Evolutionary conservation across 768 basidiomycete species (phyloP), one percentile per base, ranked within the genome.

Genomic region (Rhodotorula taiwanensis): DNA sequence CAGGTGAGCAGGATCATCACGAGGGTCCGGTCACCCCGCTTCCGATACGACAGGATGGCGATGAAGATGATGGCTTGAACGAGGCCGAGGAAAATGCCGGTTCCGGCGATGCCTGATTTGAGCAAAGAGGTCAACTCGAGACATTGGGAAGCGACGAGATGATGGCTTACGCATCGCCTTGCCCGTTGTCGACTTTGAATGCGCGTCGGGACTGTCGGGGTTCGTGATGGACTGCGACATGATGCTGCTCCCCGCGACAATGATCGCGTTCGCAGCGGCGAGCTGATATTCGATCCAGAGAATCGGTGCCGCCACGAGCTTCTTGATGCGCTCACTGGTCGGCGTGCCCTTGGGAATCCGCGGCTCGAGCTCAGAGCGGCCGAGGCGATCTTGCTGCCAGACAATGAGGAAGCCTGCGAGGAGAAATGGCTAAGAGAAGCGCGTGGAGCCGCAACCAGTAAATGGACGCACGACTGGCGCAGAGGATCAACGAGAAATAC

Each of bases 401-500:
- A 64, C 62, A 45, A 71, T 63, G 39, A 68, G 58, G 60, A 71
- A 71, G 31, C 55, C 55, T 55, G 44, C 23, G 31, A 30, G 41
- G 25, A 13, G 52, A 4, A 14, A 30, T 18, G 28, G 52, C 13
- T 18, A 27, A 30, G 39, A 20, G 9, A 28, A 30, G n/a, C n/a
- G n/a, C n/a, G n/a, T n/a, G n/a, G n/a, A n/a, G 27, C 6, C 3
- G 9, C 39, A 31, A 27, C 18, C 16, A 11, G 27, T 25, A 25
- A 14, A 28, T 3, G 39, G 2, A 34, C 55, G 30, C 31, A 31
- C 70, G 63, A 28, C 59, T 68, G 23, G 63, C 43, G 36, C 66
- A 68, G 20, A 71, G 60, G 11, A 71, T 66, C 4, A 71, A 57
- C 44, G 62, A 59, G 42, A 71, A 71, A 55, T 68, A 71, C 25